These are phyloP conservation scores for Diddensiella santjacobensis DNA, from an alignment of 805 yeast genomes.

Conservation along the genomic window DNA sequence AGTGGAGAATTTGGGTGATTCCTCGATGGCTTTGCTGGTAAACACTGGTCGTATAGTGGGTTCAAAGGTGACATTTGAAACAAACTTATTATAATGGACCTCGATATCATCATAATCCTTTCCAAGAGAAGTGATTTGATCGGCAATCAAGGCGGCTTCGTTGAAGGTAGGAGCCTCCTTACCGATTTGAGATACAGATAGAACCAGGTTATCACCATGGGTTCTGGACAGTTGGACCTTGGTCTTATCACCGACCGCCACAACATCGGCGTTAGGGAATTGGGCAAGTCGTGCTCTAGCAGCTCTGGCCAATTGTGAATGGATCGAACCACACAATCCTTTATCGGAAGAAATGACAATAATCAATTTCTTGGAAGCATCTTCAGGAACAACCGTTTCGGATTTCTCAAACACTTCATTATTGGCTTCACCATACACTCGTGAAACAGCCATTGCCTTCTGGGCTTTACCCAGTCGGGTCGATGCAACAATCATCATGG, in stretches of 20 bases:
- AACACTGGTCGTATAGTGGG: slow-evolving; percentile 67
- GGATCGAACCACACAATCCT: slow-evolving; percentile 98
- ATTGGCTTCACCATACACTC: slow-evolving; percentile 79
- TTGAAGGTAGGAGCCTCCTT: slow-evolving; percentile 92
- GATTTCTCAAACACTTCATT: slow-evolving; percentile 73
- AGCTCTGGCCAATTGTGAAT: slow-evolving; percentile 88
- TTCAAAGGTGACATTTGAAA: slow-evolving; percentile 85
- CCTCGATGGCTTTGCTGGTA: slow-evolving; percentile 67
- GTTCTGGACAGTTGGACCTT: slow-evolving; percentile 87
- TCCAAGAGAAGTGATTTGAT: slow-evolving; percentile 64
- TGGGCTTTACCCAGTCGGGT: slow-evolving; percentile 95
- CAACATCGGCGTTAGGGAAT: slow-evolving; percentile 68
- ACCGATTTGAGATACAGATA: slow-evolving; percentile 88
- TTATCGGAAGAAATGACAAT: slow-evolving; percentile 93
- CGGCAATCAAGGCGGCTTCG: slow-evolving; percentile 87
- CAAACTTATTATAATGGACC: slow-evolving; percentile 82
- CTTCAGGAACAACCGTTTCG: slow-evolving; percentile 61
- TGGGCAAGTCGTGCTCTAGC: slow-evolving; percentile 66
- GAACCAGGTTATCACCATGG: slow-evolving; percentile 59
- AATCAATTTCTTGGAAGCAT: slow-evolving; percentile 61
- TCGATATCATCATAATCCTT: slow-evolving; percentile 67
- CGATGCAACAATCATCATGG: slow-evolving; percentile 99
- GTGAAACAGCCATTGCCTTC: slow-evolving; percentile 85
- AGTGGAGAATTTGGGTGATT: slow-evolving; percentile 79
- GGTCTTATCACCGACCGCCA: slow-evolving; percentile 91